These are phyloP conservation scores for Myxozyma neotropica DNA, from an alignment of 805 yeast species.

Conservation along the genomic window DNA sequence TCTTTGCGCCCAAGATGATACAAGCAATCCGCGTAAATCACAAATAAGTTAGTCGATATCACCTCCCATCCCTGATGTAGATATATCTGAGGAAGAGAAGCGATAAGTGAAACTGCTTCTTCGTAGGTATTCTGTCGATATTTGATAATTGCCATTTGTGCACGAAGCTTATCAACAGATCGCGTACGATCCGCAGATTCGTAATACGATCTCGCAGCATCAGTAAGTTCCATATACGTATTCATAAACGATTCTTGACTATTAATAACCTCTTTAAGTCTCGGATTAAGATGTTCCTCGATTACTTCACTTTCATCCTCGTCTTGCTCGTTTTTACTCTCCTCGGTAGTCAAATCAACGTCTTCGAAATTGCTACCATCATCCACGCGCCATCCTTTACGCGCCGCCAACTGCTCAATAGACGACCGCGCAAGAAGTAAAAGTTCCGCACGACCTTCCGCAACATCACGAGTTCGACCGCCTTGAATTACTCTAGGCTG, in stretches of 20 bases:
- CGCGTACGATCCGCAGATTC: slow-evolving; percentile 58
- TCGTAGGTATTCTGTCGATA: slow-evolving; percentile 59
- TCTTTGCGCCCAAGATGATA: slow-evolving; percentile 36
- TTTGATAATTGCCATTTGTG: slow-evolving; percentile 75
- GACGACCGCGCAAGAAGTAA: slow-evolving; percentile 47
- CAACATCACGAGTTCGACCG: slow-evolving; percentile 41
- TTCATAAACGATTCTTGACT: slow-evolving; percentile 45
- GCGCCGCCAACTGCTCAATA: slow-evolving; percentile 38
- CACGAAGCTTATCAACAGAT: slow-evolving; percentile 70
- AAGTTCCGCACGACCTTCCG: slow-evolving; percentile 49
- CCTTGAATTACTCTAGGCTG: slow-evolving; percentile 39
- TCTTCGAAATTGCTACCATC: slow-evolving; percentile 19
- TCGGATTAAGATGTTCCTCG: slow-evolving; percentile 25
- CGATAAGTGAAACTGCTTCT: slow-evolving; percentile 63
- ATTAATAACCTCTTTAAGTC: slow-evolving; percentile 39
- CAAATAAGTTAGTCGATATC: slow-evolving; percentile 67
- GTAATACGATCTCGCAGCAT: slow-evolving; percentile 56
- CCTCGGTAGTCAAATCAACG: slow-evolving; percentile 7
- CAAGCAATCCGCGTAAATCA: slow-evolving; percentile 69
- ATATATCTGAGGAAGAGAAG: slow-evolving; percentile 70
- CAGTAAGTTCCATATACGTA: slow-evolving; percentile 57
- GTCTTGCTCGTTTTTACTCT: neutral
- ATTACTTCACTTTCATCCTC: slow-evolving; percentile 18
- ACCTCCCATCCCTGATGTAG: slow-evolving; percentile 71
- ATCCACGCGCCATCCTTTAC: slow-evolving; percentile 28